A percentile compares a stretch with the other conserved stretches of the same genome.
Conservation (phyloP, 331 rosid genomes). For the Saraca asoca region DNA sequence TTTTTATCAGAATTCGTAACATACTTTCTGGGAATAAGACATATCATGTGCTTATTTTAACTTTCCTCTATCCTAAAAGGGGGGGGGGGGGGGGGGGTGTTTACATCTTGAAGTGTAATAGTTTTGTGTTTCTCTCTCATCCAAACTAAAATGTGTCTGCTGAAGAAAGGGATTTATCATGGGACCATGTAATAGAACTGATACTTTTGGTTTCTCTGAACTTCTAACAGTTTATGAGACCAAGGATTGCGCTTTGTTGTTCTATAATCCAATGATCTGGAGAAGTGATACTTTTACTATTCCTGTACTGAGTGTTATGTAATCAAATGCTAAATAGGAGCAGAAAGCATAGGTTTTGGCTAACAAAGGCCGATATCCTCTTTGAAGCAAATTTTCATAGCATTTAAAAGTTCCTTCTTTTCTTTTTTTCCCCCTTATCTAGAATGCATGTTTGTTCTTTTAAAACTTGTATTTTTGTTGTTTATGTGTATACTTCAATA, state of each 20-base stretch:
- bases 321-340: not conserved
- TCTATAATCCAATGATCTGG: constrained; percentile 15
- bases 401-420: not conserved
- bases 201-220: not conserved
- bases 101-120: not conserved
- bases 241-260: constrained; percentile 1
- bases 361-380: not conserved
- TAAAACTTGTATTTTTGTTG: not conserved
- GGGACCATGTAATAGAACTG: not conserved
- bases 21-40: not conserved
- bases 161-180: not conserved
- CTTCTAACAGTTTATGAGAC: constrained; percentile 14
- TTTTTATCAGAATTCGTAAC: constrained; percentile 1
- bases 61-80: not conserved
- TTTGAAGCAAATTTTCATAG: not conserved
- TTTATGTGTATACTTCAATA: not conserved
- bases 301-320: not conserved
- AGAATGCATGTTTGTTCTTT: too few relatives aligned
- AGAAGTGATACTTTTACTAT: constrained; percentile 12
- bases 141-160: not conserved
- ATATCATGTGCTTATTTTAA: not conserved
- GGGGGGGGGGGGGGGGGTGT: not conserved
- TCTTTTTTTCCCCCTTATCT: too few relatives aligned
- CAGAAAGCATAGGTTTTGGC: not conserved
- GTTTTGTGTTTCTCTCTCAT: not conserved